Evolutionary conservation across 116 monocot genomes (phyloP).

Genomic region (Zostera marina): DNA sequence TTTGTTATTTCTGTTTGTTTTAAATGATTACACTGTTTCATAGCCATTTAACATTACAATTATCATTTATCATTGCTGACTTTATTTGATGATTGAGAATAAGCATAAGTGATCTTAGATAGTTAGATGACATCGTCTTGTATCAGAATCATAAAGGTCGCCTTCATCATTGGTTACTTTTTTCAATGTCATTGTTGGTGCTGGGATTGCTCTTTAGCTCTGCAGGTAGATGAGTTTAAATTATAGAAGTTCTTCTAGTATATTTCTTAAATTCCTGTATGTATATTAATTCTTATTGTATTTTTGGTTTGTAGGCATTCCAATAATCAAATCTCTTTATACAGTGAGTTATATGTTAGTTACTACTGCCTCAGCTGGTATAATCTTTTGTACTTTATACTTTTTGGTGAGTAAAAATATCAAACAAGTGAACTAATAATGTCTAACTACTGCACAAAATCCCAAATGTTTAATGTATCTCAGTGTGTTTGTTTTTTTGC

Average conservation of each 20-base stretch:
- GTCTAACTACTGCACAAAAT: no score
- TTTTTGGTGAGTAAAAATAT: constrained; percentile 7
- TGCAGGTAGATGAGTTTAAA: constrained; percentile 4
- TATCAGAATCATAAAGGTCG: constrained; percentile 10
- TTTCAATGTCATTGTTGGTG: constrained; percentile 8
- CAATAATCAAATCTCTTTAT: constrained; percentile 12
- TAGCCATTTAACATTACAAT: neutral
- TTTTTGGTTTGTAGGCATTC: constrained; percentile 4
- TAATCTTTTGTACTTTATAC: constrained; percentile 11
- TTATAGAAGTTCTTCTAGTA: neutral
- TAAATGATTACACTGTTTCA: no score
- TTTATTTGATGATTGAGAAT: neutral
- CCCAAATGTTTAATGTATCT: no score
- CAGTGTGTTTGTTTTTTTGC: neutral
- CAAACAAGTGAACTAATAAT: neutral
- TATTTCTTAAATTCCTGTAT: neutral
- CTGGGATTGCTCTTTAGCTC: constrained; percentile 7
- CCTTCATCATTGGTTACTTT: constrained; percentile 6
- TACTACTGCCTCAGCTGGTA: constrained; percentile 12
- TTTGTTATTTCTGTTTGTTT: no score
- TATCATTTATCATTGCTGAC: neutral
- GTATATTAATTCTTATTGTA: neutral
- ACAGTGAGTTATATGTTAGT: constrained; percentile 14
- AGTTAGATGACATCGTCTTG: neutral
- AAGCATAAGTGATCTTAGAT: neutral